phyloP scores from a whole-genome alignment of 140 eudicot species.

The Ambrosia hybrid region DNA sequence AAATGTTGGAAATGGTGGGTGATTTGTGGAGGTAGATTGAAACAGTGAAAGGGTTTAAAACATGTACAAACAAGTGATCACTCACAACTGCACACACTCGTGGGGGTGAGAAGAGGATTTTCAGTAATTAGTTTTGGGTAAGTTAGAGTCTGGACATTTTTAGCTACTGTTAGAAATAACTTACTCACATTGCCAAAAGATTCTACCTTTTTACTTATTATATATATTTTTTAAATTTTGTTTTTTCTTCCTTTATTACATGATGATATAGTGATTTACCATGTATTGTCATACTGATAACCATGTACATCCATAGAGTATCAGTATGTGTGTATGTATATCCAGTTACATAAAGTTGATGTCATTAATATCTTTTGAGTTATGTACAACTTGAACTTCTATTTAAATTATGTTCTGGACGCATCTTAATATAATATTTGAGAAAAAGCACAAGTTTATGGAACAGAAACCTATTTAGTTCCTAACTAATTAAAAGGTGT shows the following conservation, averaged over 20 bases:
- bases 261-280: too few species aligned
- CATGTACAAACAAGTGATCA: slow-evolving; percentile 25
- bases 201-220: slow-evolving; percentile 21
- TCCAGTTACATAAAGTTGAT: background rate
- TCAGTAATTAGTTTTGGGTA: slow-evolving; percentile 36
- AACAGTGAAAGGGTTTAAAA: slow-evolving; percentile 25
- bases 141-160: slow-evolving; percentile 36
- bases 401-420: too few species aligned
- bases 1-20: slow-evolving; percentile 22
- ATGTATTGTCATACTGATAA: too few species aligned
- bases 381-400: background rate
- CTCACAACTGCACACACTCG: slow-evolving; percentile 34
- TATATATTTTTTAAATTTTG: background rate
- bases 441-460: too few species aligned
- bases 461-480: too few species aligned
- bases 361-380: too few species aligned
- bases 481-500: too few species aligned
- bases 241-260: too few species aligned
- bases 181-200: slow-evolving; percentile 36
- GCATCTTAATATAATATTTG: too few species aligned
- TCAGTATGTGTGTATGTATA: background rate
- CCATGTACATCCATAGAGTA: background rate
- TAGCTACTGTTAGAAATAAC: slow-evolving; percentile 45
- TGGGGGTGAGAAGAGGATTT: slow-evolving; percentile 35
- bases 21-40: slow-evolving; percentile 16